Base-by-base conservation (phyloP, 352 stramenopile genomes). In the Elongisporangium senticosum region DNA sequence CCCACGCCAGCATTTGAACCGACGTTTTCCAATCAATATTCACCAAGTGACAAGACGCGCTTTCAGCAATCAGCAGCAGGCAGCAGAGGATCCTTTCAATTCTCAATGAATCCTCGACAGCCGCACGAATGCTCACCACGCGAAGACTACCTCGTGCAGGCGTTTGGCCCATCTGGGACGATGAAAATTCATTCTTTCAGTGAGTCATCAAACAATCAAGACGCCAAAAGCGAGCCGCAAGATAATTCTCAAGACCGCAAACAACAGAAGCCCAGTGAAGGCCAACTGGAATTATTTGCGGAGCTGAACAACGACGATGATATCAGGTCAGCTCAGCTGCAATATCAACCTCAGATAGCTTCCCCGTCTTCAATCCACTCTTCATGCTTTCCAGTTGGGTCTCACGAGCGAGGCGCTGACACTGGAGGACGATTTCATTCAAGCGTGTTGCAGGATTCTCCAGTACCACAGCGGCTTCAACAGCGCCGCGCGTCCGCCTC, bases 91-190 rank as follows among this genome's bases (percentile, higher is more conserved):
- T 33, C n/a, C 7, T 48, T 20, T 19, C 19, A 49, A 43, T 28
- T 33, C 19, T 24, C 33, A 8, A 20, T 40, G n/a, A 62, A 48
- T 15, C 28, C 62, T n/a, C 68, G 70, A 19, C 60, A 72, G 15
- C 68, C 63, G 2, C 67, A 61, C 19, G 73, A 87, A n/a, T 83
- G 69, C 21, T 87, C 79, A 33, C 81, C 81, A 14, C 73, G 81
- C 0, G 81, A 90, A 63, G 79, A 87, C 39, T 86, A 76, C 53
- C 72, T 90, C 28, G 69, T 90, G n/a, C 81, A 81, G 4, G 81
- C 81, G 6, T 90, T 90, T 55, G 75, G 81, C 8, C 33, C 33
- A 4, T 78, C 80, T 4, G 67, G 67, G 28, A 68, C 74, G 1
- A 79, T 90, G 55, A 83, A 79, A 56, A 55, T 90, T 15, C 64